A percentile compares a stretch with the other conserved stretches of the same genome.
phyloP scores from a whole-genome alignment of 768 basidiomycete genomes.

The Boletus reticulatus region DNA sequence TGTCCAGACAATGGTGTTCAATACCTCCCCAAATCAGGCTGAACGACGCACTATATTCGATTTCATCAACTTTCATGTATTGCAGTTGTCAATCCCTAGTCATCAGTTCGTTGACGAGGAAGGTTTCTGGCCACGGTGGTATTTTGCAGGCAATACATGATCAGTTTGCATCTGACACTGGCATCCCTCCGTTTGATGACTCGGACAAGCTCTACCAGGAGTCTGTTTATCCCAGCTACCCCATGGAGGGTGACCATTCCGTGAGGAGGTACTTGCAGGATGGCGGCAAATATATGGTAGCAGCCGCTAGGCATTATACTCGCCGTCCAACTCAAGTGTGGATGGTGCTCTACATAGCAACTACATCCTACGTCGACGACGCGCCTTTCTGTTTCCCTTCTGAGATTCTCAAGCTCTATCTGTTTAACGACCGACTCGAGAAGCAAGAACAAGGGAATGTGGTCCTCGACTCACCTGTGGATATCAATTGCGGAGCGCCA shows the following conservation, averaged over 20 bases:
- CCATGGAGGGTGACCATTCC: too few species aligned
- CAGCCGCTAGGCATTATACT: background rate
- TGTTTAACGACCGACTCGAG: background rate
- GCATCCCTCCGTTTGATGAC: too few species aligned
- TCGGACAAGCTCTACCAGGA: too few species aligned
- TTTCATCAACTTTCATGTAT: too few species aligned
- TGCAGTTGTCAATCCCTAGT: too few species aligned
- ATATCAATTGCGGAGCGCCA: background rate
- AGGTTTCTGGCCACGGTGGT: too few species aligned
- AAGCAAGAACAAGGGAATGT: background rate
- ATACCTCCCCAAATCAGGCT: slow-evolving; percentile 38
- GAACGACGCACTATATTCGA: background rate
- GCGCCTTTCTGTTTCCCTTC: background rate
- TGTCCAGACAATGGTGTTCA: slow-evolving; percentile 58
- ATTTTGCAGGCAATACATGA: too few species aligned
- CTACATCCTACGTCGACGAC: background rate
- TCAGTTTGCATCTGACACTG: too few species aligned
- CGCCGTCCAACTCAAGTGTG: background rate
- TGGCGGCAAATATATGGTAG: too few species aligned
- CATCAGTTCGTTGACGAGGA: too few species aligned
- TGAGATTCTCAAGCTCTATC: background rate
- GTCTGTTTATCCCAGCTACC: too few species aligned
- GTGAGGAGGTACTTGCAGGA: too few species aligned
- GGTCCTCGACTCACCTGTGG: background rate
- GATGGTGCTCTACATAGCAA: background rate